Conservation (phyloP, 768 basidiomycete species). For the Dictyophora rubrovolvata region DNA sequence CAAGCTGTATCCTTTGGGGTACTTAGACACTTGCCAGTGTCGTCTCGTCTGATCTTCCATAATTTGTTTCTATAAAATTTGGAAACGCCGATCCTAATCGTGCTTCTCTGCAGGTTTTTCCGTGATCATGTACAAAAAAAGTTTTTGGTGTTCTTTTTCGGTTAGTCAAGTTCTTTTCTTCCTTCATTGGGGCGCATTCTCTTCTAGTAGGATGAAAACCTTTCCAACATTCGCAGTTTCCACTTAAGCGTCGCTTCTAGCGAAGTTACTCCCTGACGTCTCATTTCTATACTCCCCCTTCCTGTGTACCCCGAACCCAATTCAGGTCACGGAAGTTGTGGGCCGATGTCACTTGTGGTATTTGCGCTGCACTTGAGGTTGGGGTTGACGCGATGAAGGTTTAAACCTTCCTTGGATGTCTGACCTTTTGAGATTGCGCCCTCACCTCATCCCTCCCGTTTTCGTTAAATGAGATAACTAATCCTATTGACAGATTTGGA, state of each 20-base stretch:
- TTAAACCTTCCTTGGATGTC: constrained; percentile 85
- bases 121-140: constrained; percentile 4
- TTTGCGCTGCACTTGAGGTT: constrained; percentile 66
- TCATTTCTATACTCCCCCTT: constrained; percentile 67
- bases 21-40: constrained; percentile 84
- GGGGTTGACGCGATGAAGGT: constrained; percentile 67
- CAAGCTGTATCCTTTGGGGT: constrained; percentile 50
- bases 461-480: not conserved
- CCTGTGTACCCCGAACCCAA: constrained; percentile 52
- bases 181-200: constrained; percentile 12
- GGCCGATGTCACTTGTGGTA: constrained; percentile 39
- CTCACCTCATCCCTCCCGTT: not conserved
- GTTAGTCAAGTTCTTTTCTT: constrained; percentile 10
- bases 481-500: too few relatives aligned
- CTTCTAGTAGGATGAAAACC: constrained; percentile 47
- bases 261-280: constrained; percentile 57
- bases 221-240: constrained; percentile 81
- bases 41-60: constrained; percentile 58
- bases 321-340: constrained; percentile 40
- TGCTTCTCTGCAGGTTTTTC: constrained; percentile 4
- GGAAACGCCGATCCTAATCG: constrained; percentile 11
- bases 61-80: constrained; percentile 2
- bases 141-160: not conserved
- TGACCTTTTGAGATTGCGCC: constrained; percentile 35
- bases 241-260: constrained; percentile 57